These are phyloP conservation scores for Cudoniella acicularis DNA, from an alignment of 495 filamentous ascomycete species.

Conservation along the genomic window DNA sequence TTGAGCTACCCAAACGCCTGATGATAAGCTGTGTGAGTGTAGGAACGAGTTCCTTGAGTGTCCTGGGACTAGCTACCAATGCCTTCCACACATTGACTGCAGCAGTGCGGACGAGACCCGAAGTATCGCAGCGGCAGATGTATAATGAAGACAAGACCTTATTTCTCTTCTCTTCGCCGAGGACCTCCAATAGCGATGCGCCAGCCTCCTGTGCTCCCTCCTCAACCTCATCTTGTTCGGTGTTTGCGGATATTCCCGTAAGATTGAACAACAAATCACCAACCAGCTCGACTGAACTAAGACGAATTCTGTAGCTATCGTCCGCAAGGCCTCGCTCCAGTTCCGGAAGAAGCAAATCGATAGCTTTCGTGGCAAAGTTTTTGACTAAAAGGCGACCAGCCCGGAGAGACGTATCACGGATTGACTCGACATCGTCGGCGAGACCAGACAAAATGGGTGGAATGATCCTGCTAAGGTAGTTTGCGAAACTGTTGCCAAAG, in stretches of 20 bases:
- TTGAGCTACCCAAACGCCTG: slow-evolving; percentile 86
- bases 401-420: slow-evolving; percentile 87
- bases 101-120: slow-evolving; percentile 83
- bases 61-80: slow-evolving; percentile 86
- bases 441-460: slow-evolving; percentile 92
- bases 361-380: slow-evolving; percentile 92
- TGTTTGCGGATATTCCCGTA: slow-evolving; percentile 84
- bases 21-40: slow-evolving; percentile 94
- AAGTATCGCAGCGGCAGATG: slow-evolving; percentile 96
- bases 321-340: slow-evolving; percentile 93
- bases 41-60: slow-evolving; percentile 90
- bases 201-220: slow-evolving; percentile 77
- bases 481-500: slow-evolving; percentile 97
- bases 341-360: slow-evolving; percentile 90
- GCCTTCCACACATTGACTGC: slow-evolving; percentile 96
- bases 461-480: slow-evolving; percentile 93
- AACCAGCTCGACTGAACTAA: slow-evolving; percentile 96
- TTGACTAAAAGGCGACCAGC: slow-evolving; percentile 94
- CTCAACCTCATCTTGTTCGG: slow-evolving; percentile 79
- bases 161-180: slow-evolving; percentile 92
- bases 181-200: slow-evolving; percentile 84
- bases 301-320: slow-evolving; percentile 91
- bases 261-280: slow-evolving; percentile 97
- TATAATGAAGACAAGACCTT: slow-evolving; percentile 93
- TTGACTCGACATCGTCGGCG: slow-evolving; percentile 92